These are phyloP conservation scores for Tieghemostelium lacteum DNA, from an alignment of 78 protist genomes.

Conservation along the genomic window DNA sequence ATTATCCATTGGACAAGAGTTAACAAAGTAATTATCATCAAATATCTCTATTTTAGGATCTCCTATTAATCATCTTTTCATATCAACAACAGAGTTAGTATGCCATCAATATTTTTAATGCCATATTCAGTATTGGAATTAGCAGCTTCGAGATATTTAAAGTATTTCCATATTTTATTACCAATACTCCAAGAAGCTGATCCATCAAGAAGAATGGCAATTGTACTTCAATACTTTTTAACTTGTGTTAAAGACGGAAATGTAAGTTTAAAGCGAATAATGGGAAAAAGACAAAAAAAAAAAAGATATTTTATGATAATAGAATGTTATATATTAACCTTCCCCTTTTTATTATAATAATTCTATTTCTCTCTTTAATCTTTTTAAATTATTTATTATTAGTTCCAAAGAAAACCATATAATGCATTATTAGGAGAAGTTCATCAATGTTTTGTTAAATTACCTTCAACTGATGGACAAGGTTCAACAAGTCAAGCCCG, in stretches of 20 bases:
- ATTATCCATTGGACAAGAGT: slow-evolving; percentile 70
- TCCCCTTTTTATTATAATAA: too few species aligned
- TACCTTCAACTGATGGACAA: slow-evolving; percentile 41
- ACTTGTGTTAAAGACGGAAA: slow-evolving; percentile 76
- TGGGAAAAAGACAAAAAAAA: background rate
- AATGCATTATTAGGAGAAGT: slow-evolving; percentile 71
- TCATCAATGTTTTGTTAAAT: slow-evolving; percentile 71
- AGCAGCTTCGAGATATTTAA: slow-evolving; percentile 66
- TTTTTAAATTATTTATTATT: background rate
- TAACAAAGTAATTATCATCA: slow-evolving; percentile 45
- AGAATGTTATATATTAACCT: background rate
- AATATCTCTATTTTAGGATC: background rate
- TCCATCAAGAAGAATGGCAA: slow-evolving; percentile 76
- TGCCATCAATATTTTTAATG: slow-evolving; percentile 78
- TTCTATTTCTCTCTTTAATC: background rate
- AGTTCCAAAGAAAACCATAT: slow-evolving; percentile 76
- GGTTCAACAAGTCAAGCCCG: slow-evolving; percentile 49
- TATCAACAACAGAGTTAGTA: slow-evolving; percentile 39
- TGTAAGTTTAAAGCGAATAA: too few species aligned
- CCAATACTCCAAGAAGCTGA: slow-evolving; percentile 51
- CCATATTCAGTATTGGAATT: slow-evolving; percentile 68
- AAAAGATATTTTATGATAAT: background rate
- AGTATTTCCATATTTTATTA: slow-evolving; percentile 40
- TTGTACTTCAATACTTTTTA: slow-evolving; percentile 65
- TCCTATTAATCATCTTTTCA: background rate